Evolutionary conservation across 345 rosid genomes (phyloP).

Genomic region (Melaleuca quinquenervia): DNA sequence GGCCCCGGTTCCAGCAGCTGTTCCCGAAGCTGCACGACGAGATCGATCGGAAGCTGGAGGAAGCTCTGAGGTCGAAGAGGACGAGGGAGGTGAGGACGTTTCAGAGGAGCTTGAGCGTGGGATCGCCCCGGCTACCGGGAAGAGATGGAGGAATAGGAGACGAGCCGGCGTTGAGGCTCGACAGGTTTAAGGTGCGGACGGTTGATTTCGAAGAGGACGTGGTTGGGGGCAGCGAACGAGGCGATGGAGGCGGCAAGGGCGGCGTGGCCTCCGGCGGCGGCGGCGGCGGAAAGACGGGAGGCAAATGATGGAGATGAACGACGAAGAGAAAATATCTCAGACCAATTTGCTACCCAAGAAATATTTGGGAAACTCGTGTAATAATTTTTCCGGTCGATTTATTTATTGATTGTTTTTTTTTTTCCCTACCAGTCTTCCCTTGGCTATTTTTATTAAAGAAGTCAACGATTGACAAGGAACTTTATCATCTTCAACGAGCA

Average conservation of each 20-base stretch:
- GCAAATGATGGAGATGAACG: background rate
- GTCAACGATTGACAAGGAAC: background rate
- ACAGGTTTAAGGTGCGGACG: slow-evolving; percentile 2
- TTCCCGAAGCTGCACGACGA: slow-evolving; percentile 14
- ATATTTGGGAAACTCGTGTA: background rate
- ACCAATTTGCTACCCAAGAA: background rate
- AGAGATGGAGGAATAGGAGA: background rate
- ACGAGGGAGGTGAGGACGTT: background rate
- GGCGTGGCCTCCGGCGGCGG: background rate
- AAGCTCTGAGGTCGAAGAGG: background rate
- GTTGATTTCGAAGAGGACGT: background rate
- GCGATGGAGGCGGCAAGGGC: background rate
- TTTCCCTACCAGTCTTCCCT: background rate
- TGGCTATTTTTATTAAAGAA: background rate
- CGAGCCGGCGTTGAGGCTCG: background rate
- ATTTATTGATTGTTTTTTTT: background rate
- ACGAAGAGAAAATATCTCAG: background rate
- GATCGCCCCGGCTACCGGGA: background rate
- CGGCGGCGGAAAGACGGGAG: background rate
- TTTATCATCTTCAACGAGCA: no score
- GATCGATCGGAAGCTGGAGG: background rate
- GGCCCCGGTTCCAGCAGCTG: slow-evolving; percentile 10
- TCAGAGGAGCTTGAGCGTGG: slow-evolving; percentile 2
- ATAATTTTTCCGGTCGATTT: background rate
- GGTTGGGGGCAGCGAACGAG: background rate